phyloP scores from a whole-genome alignment of 1,139 yeast species.

The Protomyces lactucae-debilis region DNA sequence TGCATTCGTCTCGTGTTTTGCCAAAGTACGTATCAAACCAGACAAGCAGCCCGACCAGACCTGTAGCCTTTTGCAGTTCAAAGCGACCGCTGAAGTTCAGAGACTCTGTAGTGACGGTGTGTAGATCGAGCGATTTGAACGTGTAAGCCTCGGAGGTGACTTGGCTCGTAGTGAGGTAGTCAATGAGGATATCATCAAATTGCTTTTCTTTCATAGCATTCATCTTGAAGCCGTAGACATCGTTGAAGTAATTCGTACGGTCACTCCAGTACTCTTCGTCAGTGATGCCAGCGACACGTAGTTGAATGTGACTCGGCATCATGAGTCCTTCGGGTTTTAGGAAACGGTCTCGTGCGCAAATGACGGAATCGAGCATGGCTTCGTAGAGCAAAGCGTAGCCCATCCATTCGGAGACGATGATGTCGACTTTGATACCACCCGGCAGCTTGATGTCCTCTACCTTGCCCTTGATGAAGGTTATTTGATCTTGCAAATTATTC shows the following conservation, averaged over 20 bases:
- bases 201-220: constrained; percentile 46
- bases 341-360: constrained; percentile 88
- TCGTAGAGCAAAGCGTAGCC: constrained; percentile 94
- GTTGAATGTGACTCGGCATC: constrained; percentile 51
- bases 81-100: constrained; percentile 39
- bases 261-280: constrained; percentile 53
- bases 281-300: constrained; percentile 53
- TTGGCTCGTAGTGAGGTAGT: constrained; percentile 53
- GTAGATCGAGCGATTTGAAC: constrained; percentile 56
- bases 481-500: constrained; percentile 81
- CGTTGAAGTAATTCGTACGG: constrained; percentile 55
- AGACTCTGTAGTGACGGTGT: constrained; percentile 54
- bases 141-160: constrained; percentile 50
- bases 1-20: constrained; percentile 28
- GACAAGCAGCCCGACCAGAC: constrained; percentile 32
- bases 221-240: constrained; percentile 49
- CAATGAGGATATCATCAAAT: constrained; percentile 55
- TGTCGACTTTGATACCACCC: constrained; percentile 63
- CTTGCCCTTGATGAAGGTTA: constrained; percentile 86
- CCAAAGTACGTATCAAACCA: constrained; percentile 35
- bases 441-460: constrained; percentile 91
- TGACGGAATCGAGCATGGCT: constrained; percentile 95
- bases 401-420: constrained; percentile 98
- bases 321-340: constrained; percentile 50
- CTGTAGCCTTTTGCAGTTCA: constrained; percentile 16